These are phyloP conservation scores for Terana coerulea DNA, from an alignment of 768 basidiomycete species.

Conservation along the genomic window DNA sequence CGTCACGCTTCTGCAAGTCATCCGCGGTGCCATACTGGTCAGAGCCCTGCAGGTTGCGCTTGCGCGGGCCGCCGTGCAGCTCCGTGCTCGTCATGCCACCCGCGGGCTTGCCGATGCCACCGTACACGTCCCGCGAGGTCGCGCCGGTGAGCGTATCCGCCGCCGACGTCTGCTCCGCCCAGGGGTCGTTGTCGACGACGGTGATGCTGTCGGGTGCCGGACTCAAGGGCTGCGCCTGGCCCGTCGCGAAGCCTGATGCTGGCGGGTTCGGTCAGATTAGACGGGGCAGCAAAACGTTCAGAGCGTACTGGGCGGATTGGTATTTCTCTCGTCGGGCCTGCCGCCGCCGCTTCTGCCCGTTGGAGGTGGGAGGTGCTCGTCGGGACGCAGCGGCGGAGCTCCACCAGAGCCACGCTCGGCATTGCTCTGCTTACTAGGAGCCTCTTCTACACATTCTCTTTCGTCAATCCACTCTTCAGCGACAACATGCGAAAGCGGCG, in stretches of 20 bases:
- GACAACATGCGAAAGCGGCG: neutral
- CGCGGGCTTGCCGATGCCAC: conserved; percentile 27
- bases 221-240: conserved; percentile 2
- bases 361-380: conserved; percentile 23
- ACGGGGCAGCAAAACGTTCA: conserved; percentile 3
- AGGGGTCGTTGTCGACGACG: conserved; percentile 27
- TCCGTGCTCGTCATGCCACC: conserved; percentile 34
- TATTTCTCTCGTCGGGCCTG: conserved; percentile 15
- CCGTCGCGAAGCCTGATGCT: neutral
- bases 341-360: conserved; percentile 25
- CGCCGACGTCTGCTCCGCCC: conserved; percentile 20
- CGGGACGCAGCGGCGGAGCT: conserved; percentile 11
- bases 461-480: neutral
- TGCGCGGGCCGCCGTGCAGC: conserved; percentile 31
- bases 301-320: conserved; percentile 8
- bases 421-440: neutral
- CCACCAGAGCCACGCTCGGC: too few species aligned
- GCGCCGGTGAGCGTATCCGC: conserved; percentile 28
- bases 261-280: neutral
- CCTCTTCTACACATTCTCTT: conserved; percentile 1
- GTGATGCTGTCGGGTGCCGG: conserved; percentile 22
- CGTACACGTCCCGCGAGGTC: conserved; percentile 31
- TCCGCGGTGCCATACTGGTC: conserved; percentile 21
- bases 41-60: conserved; percentile 20
- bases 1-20: conserved; percentile 1